These are phyloP conservation scores for Kalmusia sp. DNA, from an alignment of 2,329 filamentous ascomycete genomes.

Conservation along the genomic window DNA sequence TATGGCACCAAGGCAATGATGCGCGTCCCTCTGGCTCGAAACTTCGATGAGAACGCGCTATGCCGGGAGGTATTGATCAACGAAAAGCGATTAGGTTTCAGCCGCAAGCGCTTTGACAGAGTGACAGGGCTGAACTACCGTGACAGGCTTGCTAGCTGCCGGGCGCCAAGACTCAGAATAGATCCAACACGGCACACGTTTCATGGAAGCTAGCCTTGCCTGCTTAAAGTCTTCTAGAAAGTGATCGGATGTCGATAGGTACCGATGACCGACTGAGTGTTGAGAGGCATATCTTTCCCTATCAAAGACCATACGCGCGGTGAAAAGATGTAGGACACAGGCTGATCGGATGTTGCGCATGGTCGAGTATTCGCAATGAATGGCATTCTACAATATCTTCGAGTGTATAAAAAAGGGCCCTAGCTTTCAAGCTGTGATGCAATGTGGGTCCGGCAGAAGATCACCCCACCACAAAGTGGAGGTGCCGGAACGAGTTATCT, in stretches of 20 bases:
- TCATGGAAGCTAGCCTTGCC: constrained; percentile 11
- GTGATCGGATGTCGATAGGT: neutral
- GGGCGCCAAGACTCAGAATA: constrained; percentile 15
- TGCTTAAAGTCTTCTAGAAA: neutral
- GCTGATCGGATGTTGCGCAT: too few relatives aligned
- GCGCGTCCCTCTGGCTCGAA: constrained; percentile 19
- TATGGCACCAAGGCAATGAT: constrained; percentile 18
- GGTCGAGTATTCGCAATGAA: too few relatives aligned
- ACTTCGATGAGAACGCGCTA: constrained; percentile 19
- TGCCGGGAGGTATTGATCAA: constrained; percentile 11
- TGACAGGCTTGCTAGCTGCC: constrained; percentile 5
- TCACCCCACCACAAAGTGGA: neutral
- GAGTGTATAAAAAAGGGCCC: neutral
- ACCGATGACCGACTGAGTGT: neutral
- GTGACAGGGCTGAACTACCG: constrained; percentile 14
- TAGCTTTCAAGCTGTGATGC: neutral
- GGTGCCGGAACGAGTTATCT: neutral
- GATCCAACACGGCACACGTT: constrained; percentile 17
- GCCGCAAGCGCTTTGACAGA: constrained; percentile 10
- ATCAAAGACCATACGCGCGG: too few relatives aligned
- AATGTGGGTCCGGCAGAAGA: neutral
- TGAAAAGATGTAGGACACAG: too few relatives aligned
- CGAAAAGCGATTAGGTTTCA: constrained; percentile 11
- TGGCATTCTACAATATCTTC: neutral
- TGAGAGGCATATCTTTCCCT: neutral